Percentiles rank a stretch among this genome's conserved stretches.
These are phyloP conservation scores for Pseudogymnoascus sp. DNA, from an alignment of 2,329 filamentous ascomycete genomes.

Conservation along the genomic window DNA sequence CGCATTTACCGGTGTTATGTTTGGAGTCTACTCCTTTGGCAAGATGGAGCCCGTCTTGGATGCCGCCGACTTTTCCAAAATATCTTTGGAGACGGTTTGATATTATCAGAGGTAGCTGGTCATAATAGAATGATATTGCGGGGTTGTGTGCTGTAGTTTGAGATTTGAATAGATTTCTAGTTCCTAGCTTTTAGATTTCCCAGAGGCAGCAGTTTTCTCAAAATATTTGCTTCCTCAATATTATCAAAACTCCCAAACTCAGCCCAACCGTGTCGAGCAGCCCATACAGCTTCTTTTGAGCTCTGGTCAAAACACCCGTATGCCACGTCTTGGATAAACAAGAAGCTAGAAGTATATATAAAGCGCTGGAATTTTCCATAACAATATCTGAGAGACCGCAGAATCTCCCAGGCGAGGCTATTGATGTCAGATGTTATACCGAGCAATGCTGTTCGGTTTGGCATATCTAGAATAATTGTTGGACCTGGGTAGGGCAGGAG, in stretches of 20 bases:
- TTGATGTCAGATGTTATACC: conserved; percentile 11
- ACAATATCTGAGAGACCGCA: conserved; percentile 14
- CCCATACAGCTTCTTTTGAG: conserved; percentile 12
- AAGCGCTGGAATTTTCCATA: conserved; percentile 8
- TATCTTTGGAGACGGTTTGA: neutral
- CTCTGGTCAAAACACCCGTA: conserved; percentile 8
- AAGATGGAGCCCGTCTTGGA: conserved; percentile 17
- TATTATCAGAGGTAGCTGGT: neutral
- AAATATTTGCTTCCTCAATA: conserved; percentile 8
- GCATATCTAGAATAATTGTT: conserved; percentile 1
- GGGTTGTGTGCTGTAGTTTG: neutral
- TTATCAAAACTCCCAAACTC: neutral
- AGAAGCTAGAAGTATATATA: conserved; percentile 9
- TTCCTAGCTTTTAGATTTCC: neutral
- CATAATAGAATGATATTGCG: neutral
- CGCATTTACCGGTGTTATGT: conserved; percentile 16
- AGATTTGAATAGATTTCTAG: neutral
- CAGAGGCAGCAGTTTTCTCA: neutral
- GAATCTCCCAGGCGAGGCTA: conserved; percentile 12
- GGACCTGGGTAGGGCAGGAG: neutral
- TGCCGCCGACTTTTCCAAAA: conserved; percentile 13
- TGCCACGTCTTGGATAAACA: conserved; percentile 13
- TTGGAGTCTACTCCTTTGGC: conserved; percentile 15
- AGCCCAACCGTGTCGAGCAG: neutral
- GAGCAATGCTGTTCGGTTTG: conserved; percentile 7